Base-by-base conservation (phyloP, 2,329 filamentous ascomycete species). In the Phaeosphaeria sp. region DNA sequence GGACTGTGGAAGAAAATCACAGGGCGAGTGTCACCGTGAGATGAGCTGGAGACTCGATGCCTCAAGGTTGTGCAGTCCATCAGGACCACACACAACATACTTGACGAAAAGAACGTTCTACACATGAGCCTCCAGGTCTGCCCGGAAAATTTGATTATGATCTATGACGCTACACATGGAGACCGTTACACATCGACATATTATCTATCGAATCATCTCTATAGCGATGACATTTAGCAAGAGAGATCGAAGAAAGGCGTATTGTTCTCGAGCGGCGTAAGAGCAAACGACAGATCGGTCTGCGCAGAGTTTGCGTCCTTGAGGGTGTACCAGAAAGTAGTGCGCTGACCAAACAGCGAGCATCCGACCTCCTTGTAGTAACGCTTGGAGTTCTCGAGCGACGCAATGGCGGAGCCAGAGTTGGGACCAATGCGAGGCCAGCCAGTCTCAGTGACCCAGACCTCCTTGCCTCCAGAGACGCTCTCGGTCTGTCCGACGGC, bases 381-480 rank as follows among this genome's bases (percentile, higher is more conserved):
- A 13, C 57, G 50, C 54, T 67, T 63, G 7, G 66, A 58, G 52
- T 74, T 74, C 20, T 67, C 61, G 5, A 65, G 56, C 6, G 63
- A 66, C 0, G 71, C 68, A n/a, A 68, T 64, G 5, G 69, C 70
- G 18, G 65, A 44, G 18, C 69, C 65, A 27, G 64, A 70, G 22
- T 59, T 59, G 2, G 68, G 65, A 6, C 71, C 71, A 15, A 59
- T 53, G 47, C 58, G 61, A 25, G 92, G 92, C 87, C 91, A 94
- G 61, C 92, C 92, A 13, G 91, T 94, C 84, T 96, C 92, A 18
- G 92, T 94, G 60, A 95, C 85, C 91, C 91, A 95, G 66, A 96
- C 85, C 17, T 85, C 81, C 83, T 92, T 93, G 69, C 85, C 86
- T 21, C 81, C 80, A 22, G 86, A 84, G 30, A 82, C 88, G 13